Evolutionary conservation across 78 protist genomes (phyloP).

Genomic region (Pigoraptor vietnamica): DNA sequence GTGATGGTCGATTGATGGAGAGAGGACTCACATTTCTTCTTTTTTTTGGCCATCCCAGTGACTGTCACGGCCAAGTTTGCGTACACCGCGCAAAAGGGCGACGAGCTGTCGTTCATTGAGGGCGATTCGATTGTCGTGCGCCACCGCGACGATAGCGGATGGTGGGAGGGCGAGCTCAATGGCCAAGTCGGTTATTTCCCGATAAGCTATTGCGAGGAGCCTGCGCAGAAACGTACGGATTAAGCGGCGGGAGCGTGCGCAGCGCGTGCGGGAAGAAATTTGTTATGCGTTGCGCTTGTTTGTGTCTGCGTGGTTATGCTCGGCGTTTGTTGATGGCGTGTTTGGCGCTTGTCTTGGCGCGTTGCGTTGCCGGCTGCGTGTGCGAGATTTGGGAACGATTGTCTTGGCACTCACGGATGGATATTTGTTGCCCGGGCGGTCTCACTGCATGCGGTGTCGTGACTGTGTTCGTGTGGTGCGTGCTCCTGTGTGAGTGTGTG

Average conservation of each 20-base stretch:
- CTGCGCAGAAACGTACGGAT: background rate
- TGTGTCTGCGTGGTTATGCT: background rate
- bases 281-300: background rate
- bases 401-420: no score
- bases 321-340: background rate
- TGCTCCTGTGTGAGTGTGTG: background rate
- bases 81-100: background rate
- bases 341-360: no score
- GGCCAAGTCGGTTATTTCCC: slow-evolving; percentile 8
- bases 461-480: background rate
- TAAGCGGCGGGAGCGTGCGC: background rate
- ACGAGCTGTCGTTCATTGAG: background rate
- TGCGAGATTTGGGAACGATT: no score
- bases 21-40: no score
- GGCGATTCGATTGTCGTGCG: background rate
- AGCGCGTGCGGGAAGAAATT: background rate
- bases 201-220: background rate
- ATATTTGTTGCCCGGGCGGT: background rate
- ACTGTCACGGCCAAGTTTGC: background rate
- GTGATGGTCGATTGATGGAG: no score
- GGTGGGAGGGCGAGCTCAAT: slow-evolving; percentile 15
- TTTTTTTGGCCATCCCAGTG: background rate
- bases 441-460: background rate
- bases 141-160: background rate
- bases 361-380: no score